Evolutionary conservation across 179 eudicot genomes (phyloP), one percentile per base, ranked within the genome.

Genomic region (Pouteria campechiana): DNA sequence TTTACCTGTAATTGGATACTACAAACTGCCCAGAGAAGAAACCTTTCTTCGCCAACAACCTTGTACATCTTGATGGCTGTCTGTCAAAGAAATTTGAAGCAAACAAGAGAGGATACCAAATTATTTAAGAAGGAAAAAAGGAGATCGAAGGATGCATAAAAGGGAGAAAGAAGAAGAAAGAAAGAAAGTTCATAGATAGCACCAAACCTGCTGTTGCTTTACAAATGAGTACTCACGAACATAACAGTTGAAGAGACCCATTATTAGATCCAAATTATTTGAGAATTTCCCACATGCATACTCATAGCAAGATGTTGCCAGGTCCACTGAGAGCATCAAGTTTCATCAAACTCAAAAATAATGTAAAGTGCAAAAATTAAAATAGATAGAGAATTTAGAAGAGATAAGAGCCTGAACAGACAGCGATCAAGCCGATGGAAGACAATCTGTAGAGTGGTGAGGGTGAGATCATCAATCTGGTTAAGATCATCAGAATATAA

Each of bases 1-100:
- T 33, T 41, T 25, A 85, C 95, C 98, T 90, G 98, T 40, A 86
- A 63, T 61, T 74, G 90, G 58, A 90, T 86, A 67, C 94, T 86
- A 52, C 94, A 81, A 45, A 90, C 89, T 40, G 98, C 95, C 98
- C 98, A 90, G 7, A 90, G 94, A 75, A 90, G 61, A 58, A 81
- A 86, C 64, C 98, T 74, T 55, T 90, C 98, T 70, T 90, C 98
- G 42, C 81, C 74, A 38, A 64, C 80, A 70, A 69, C 60, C 77
- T 90, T 86, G 84, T 90, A 90, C 95, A 90, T 74, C 65, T 86
- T 90, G 40, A 90, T 80, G 53, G 98, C 95, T 70, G 81, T 86
- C 98, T 89, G 84, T 64, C 50, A 69, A 32, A 46, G 9, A 30
- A 58, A 37, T 29, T 41, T 34, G 8, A 17, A 45, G 32, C 31